Percentiles rank a stretch among this genome's conserved stretches.
phyloP scores from a whole-genome alignment of 2,329 filamentous ascomycete species.

The Hypoxylon sp. region DNA sequence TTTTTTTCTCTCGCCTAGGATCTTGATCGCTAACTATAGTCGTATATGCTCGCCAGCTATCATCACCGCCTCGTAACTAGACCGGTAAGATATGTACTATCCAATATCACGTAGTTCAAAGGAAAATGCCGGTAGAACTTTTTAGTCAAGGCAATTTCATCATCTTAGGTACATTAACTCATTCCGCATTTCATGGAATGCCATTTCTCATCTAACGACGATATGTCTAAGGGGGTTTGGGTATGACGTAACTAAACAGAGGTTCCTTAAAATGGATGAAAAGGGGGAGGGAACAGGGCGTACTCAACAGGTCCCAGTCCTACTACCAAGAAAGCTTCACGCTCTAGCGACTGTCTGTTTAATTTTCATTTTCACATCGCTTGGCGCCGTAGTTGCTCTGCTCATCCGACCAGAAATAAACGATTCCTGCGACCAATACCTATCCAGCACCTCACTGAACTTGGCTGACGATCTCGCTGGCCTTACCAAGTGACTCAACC shows the following conservation, averaged over 20 bases:
- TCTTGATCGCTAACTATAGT: background rate
- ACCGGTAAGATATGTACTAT: background rate
- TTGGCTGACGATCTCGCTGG: constrained; percentile 95
- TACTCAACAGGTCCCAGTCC: constrained; percentile 34
- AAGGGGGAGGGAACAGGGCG: constrained; percentile 20
- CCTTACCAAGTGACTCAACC: constrained; percentile 92
- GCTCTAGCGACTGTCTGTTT: constrained; percentile 15
- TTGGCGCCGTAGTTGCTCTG: constrained; percentile 19
- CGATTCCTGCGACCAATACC: constrained; percentile 2
- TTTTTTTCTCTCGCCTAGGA: constrained; percentile 2
- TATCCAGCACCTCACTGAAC: constrained; percentile 66
- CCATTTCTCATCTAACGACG: constrained; percentile 37
- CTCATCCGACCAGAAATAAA: constrained; percentile 12
- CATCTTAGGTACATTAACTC: constrained; percentile 39
- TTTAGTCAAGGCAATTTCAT: constrained; percentile 23
- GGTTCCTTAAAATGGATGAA: constrained; percentile 20
- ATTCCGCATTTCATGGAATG: constrained; percentile 35
- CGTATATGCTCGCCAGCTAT: constrained; percentile 1
- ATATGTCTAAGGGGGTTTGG: constrained; percentile 38
- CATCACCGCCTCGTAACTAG: background rate
- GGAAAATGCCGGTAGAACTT: background rate
- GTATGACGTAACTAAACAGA: constrained; percentile 35
- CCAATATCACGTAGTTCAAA: constrained; percentile 6
- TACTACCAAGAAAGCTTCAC: constrained; percentile 25
- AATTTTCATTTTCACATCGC: constrained; percentile 14